Base-by-base conservation (phyloP, 305 asterid species). In the Rubia peregrina region DNA sequence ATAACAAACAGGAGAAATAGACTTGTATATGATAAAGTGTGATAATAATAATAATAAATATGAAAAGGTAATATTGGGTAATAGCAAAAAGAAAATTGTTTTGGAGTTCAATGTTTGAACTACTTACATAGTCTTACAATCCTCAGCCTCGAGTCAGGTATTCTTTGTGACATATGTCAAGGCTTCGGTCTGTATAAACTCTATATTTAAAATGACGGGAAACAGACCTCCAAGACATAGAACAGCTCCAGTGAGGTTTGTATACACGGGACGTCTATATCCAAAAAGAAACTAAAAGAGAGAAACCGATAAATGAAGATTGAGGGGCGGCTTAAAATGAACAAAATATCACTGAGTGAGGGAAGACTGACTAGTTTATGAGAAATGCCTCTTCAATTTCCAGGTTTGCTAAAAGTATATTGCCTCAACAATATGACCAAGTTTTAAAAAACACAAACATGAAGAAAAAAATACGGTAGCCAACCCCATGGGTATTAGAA, bases 81-180 rank as follows among this genome's bases (percentile, higher is more conserved):
- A 33, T 26, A 46, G 33, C 30, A 14, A 40, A 69, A 36, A 21
- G 16, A 36, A 36, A 14, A 30, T 11, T 2, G 36, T 51, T 5
- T 30, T 9, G 67, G 21, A 49, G 30, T 69, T 53, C 65, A 61
- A 38, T 48, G 48, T 33, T 24, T 24, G 26, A 21, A 51, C 40
- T 14, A 75, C 61, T 75, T 56, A 63, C 74, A 26, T 17, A 12
- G 51, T 70, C 44, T 17, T 30, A 41, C 41, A 40, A 61, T 69
- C 74, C 61, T 69, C 67, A 69, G 74, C 71, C 70, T 63, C 71
- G 42, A 69, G n/a, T 53, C 51, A 60, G 65, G 40, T 41, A 74
- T 62, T 65, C 70, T 53, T 62, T 41, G 67, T 19, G 67, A 69
- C 41, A 53, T 46, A 51, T 61, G 65, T 61, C 70, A 38, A 6